Evolutionary conservation across 2,329 filamentous ascomycete genomes (phyloP), one percentile per base, ranked within the genome.

Genomic region (Daldinia sp.): DNA sequence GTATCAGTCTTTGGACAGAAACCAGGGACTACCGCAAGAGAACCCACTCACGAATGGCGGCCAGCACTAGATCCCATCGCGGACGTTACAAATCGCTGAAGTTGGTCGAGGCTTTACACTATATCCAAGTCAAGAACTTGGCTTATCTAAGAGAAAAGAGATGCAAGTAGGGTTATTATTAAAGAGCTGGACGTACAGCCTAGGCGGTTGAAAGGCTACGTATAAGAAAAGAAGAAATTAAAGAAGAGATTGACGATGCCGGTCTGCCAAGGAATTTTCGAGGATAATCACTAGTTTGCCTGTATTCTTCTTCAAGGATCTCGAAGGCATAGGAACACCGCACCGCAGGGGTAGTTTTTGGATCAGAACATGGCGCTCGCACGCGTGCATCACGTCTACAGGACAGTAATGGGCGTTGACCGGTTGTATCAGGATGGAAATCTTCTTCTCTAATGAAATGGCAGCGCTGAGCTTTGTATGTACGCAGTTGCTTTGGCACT

Each of bases 1-100:
- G 2, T 79, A 82, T 23, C 74, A 75, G 58, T 69, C 73, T 18
- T 37, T 78, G n/a, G 63, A 60, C n/a, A 69, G 67, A 55, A 63
- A 63, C 10, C 71, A 72, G 1, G 70, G 68, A 12, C 57, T 75
- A 39, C 65, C 53, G 10, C 50, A 51, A 13, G n/a, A 30, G 26
- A 65, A 63, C 3, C 37, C 30, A 15, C 20, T 50, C 48, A 64
- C 10, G 68, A 56, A 13, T 23, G 41, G 71, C n/a, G 54, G 55
- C 26, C 23, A 33, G 1, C 41, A 18, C 20, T 60, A 57, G 23
- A 30, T 41, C 33, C 33, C 20, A n/a, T 60, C 56, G 33, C 41
- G 65, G 12, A 57, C 18, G 51, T 53, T 67, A 69, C 35, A 13
- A 30, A 42, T 26, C 5, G 37, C 60, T 35, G 13, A 63, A 58